phyloP scores from a whole-genome alignment of 768 basidiomycete genomes.

The Trametes coccinea region DNA sequence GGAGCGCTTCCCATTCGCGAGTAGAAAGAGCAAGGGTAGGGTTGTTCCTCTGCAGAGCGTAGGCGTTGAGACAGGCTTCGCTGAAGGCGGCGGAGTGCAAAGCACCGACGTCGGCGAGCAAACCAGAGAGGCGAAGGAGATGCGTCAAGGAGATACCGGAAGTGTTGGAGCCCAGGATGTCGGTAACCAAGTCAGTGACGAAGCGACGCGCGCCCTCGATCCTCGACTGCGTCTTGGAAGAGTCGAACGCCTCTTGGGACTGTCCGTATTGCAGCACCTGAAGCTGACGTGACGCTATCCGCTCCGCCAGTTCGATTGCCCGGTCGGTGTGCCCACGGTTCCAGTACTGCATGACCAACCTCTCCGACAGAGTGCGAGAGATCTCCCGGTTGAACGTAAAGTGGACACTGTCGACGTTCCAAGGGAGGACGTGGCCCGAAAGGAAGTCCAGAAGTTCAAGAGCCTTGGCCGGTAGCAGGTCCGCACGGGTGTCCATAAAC shows the following conservation, averaged over 20 bases:
- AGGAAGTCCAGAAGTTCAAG: constrained; percentile 33
- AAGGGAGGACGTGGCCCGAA: constrained; percentile 19
- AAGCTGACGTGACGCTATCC: constrained; percentile 11
- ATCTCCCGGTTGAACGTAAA: constrained; percentile 18
- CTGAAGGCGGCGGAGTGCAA: constrained; percentile 37
- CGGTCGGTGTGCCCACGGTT: constrained; percentile 26
- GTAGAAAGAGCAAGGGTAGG: constrained; percentile 34
- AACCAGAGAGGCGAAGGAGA: constrained; percentile 14
- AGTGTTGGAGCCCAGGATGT: neutral
- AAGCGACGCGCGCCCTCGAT: constrained; percentile 22
- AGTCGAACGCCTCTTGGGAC: constrained; percentile 8
- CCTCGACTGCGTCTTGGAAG: constrained; percentile 15
- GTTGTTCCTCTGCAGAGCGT: constrained; percentile 42
- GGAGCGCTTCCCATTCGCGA: constrained; percentile 49
- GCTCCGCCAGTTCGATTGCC: constrained; percentile 31
- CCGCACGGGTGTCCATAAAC: constrained; percentile 30
- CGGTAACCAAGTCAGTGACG: constrained; percentile 13
- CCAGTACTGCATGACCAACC: constrained; percentile 26
- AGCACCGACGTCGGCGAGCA: constrained; percentile 15
- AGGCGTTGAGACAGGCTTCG: constrained; percentile 43
- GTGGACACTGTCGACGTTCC: constrained; percentile 11
- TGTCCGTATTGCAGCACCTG: constrained; percentile 13
- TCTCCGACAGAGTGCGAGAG: constrained; percentile 16
- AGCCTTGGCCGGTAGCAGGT: constrained; percentile 11
- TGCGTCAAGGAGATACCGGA: constrained; percentile 1